These are phyloP conservation scores for Sphagnurus paluster DNA, from an alignment of 1,284 basidiomycete species.

Conservation along the genomic window DNA sequence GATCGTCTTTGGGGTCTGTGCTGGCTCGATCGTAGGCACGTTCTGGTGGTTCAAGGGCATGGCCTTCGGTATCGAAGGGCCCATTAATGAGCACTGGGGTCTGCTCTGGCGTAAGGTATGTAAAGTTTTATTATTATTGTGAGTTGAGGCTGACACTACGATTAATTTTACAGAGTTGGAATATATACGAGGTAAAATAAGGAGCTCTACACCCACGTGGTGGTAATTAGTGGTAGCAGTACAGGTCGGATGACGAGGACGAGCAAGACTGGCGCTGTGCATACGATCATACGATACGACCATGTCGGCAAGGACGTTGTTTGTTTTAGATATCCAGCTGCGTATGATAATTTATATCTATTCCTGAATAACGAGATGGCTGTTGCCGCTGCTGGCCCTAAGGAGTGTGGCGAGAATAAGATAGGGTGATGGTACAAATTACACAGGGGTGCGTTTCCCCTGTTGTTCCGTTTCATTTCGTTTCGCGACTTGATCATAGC, in stretches of 20 bases:
- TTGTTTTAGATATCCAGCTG: constrained; percentile 16
- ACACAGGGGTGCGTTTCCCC: too few species aligned
- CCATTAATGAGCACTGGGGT: constrained; percentile 78
- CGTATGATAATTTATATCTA: constrained; percentile 20
- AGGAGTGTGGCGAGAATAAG: neutral
- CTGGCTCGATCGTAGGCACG: constrained; percentile 63
- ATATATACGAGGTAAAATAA: constrained; percentile 42
- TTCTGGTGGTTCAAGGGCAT: constrained; percentile 96
- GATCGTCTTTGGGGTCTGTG: constrained; percentile 67
- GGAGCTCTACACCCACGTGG: constrained; percentile 14
- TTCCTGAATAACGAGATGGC: constrained; percentile 4
- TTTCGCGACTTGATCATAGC: neutral
- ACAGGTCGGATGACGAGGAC: too few species aligned
- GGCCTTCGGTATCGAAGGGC: constrained; percentile 88
- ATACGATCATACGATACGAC: neutral
- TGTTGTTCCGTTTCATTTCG: too few species aligned
- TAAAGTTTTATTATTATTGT: neutral
- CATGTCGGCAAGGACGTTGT: neutral
- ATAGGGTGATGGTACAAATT: too few species aligned
- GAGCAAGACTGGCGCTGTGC: neutral
- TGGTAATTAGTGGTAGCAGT: too few species aligned
- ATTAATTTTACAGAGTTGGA: constrained; percentile 35
- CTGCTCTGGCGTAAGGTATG: constrained; percentile 80
- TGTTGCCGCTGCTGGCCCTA: neutral
- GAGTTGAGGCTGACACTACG: constrained; percentile 6